phyloP scores from a whole-genome alignment of 2,329 filamentous ascomycete genomes.

The Leptodontidium sp. region DNA sequence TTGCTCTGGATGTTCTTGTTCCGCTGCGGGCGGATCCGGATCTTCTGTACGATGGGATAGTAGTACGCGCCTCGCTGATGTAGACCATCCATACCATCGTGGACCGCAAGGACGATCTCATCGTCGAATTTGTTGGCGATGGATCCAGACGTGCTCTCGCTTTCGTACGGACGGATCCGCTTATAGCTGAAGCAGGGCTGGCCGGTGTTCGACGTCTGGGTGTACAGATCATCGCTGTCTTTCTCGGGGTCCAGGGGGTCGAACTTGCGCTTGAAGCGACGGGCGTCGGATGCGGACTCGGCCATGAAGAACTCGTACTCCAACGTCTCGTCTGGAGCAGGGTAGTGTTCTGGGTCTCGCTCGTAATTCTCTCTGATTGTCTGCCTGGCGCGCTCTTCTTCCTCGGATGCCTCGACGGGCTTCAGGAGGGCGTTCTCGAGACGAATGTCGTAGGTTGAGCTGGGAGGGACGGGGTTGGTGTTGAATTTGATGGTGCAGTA shows the following conservation, averaged over 20 bases:
- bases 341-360: slow-evolving; percentile 62
- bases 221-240: slow-evolving; percentile 63
- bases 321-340: slow-evolving; percentile 64
- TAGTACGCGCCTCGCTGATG: slow-evolving; percentile 69
- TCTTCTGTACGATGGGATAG: slow-evolving; percentile 73
- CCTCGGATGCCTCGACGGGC: slow-evolving; percentile 63
- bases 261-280: slow-evolving; percentile 67
- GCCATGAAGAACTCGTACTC: slow-evolving; percentile 74
- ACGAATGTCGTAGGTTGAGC: slow-evolving; percentile 64
- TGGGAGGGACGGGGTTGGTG: slow-evolving; percentile 66
- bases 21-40: slow-evolving; percentile 67
- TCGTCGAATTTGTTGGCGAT: slow-evolving; percentile 70
- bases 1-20: slow-evolving; percentile 67
- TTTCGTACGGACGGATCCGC: slow-evolving; percentile 69
- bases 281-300: slow-evolving; percentile 55
- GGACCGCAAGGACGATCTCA: slow-evolving; percentile 67
- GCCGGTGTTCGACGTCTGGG: slow-evolving; percentile 54
- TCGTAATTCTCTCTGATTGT: slow-evolving; percentile 62
- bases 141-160: slow-evolving; percentile 54
- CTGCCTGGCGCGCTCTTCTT: slow-evolving; percentile 58
- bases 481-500: slow-evolving; percentile 76
- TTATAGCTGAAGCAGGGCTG: slow-evolving; percentile 66
- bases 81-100: slow-evolving; percentile 60
- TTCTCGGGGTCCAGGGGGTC: slow-evolving; percentile 63
- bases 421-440: slow-evolving; percentile 68